Conservation (phyloP, 768 basidiomycete genomes). For the Coprinellus micaceus region DNA sequence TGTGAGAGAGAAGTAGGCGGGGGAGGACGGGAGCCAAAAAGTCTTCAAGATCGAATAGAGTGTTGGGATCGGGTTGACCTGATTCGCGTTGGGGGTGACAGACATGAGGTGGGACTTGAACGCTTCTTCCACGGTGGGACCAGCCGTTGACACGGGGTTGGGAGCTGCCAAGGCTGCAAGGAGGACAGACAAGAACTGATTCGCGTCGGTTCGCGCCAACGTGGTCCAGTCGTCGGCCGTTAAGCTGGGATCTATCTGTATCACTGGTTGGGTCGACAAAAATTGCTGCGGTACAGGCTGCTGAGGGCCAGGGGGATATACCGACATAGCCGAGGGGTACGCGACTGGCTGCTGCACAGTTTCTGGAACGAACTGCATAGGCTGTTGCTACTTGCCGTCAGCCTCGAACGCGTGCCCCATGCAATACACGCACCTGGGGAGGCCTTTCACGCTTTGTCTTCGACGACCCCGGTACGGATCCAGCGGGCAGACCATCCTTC, state of each 20-base stretch:
- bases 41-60: constrained; percentile 78
- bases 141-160: constrained; percentile 56
- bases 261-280: constrained; percentile 25
- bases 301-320: constrained; percentile 14
- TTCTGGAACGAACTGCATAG: constrained; percentile 2
- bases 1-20: constrained; percentile 71
- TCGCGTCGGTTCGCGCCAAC: constrained; percentile 51
- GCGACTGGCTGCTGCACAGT: constrained; percentile 12
- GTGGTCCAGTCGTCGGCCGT: constrained; percentile 64
- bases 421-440: constrained; percentile 6
- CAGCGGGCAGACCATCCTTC: constrained; percentile 79
- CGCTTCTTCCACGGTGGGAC: constrained; percentile 68
- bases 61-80: constrained; percentile 55
- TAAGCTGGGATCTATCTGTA: constrained; percentile 51
- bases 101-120: constrained; percentile 76
- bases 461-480: constrained; percentile 50
- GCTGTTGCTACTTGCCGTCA: background rate
- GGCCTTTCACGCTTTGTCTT: constrained; percentile 29
- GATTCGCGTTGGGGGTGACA: constrained; percentile 45
- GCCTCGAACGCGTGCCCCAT: background rate
- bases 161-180: constrained; percentile 58
- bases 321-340: constrained; percentile 7
- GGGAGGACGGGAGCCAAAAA: constrained; percentile 80
- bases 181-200: constrained; percentile 54
- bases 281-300: constrained; percentile 23